A percentile compares a stretch with the other conserved stretches of the same genome.
These are phyloP conservation scores for Incumbomyces lentus DNA, from an alignment of 2,329 filamentous ascomycete species.

Conservation along the genomic window DNA sequence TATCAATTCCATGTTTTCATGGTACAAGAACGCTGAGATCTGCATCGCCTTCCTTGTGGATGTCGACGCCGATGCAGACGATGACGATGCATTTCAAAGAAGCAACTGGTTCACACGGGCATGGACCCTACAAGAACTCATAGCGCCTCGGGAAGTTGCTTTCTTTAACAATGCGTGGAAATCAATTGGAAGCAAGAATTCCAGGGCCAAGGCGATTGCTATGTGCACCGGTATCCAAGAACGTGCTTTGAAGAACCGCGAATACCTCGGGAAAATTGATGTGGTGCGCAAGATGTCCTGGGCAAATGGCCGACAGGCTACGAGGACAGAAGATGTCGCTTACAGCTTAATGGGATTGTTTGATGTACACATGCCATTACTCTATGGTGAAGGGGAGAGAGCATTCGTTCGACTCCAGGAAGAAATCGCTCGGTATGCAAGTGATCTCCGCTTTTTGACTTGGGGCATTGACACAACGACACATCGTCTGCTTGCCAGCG, in stretches of 20 bases:
- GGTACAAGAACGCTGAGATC: slow-evolving; percentile 18
- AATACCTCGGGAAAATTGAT: no score
- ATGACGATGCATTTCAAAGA: background rate
- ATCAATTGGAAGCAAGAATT: slow-evolving; percentile 9
- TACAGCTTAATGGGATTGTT: slow-evolving; percentile 38
- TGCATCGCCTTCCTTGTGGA: slow-evolving; percentile 10
- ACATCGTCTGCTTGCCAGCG: no score
- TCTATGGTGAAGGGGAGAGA: slow-evolving; percentile 29
- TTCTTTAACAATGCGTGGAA: background rate
- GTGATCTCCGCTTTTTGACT: slow-evolving; percentile 1
- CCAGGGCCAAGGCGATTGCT: no score
- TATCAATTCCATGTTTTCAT: slow-evolving; percentile 3
- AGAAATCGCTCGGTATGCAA: background rate
- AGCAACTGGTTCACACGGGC: slow-evolving; percentile 19
- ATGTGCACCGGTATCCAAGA: no score
- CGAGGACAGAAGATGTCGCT: slow-evolving; percentile 29
- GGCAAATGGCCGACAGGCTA: slow-evolving; percentile 28
- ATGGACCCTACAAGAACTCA: slow-evolving; percentile 2
- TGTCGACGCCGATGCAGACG: background rate
- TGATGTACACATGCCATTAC: slow-evolving; percentile 32
- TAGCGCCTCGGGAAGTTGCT: background rate
- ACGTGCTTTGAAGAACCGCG: no score
- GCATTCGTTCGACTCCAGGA: slow-evolving; percentile 16
- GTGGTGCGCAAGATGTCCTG: no score
- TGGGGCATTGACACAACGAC: no score